phyloP scores from a whole-genome alignment of 441 rosid species.

The Adansonia rubrostipa region DNA sequence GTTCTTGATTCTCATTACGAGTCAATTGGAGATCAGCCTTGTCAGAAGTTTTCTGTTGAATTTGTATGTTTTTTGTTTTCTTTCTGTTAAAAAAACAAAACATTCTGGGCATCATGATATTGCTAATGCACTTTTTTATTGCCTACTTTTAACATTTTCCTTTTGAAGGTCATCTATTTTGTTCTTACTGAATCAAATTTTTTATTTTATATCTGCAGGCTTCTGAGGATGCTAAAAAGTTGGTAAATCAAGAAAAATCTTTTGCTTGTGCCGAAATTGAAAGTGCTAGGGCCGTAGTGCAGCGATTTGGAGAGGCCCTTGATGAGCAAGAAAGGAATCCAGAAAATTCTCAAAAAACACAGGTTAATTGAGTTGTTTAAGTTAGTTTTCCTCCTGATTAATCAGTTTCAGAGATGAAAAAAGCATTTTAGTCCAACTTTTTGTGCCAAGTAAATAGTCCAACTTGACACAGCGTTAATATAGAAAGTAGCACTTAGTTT shows the following conservation, averaged over 20 bases:
- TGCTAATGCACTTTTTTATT: neutral
- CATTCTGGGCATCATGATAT: neutral
- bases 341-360: conserved; percentile 56
- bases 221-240: conserved; percentile 94
- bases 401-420: neutral
- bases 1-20: neutral
- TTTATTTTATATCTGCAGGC: conserved; percentile 54
- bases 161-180: neutral
- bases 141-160: neutral
- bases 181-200: conserved; percentile 22
- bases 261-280: conserved; percentile 91
- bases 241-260: conserved; percentile 92
- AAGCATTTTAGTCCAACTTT: neutral
- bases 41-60: neutral
- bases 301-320: conserved; percentile 89
- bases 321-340: conserved; percentile 82
- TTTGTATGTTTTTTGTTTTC: neutral
- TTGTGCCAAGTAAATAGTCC: neutral
- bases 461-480: neutral
- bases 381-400: conserved; percentile 1
- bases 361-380: conserved; percentile 43
- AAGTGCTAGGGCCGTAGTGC: conserved; percentile 94
- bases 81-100: neutral
- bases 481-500: neutral
- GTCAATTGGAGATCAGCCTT: neutral